phyloP scores from a whole-genome alignment of 2,329 filamentous ascomycete species.

The Apiospora saccharicola region DNA sequence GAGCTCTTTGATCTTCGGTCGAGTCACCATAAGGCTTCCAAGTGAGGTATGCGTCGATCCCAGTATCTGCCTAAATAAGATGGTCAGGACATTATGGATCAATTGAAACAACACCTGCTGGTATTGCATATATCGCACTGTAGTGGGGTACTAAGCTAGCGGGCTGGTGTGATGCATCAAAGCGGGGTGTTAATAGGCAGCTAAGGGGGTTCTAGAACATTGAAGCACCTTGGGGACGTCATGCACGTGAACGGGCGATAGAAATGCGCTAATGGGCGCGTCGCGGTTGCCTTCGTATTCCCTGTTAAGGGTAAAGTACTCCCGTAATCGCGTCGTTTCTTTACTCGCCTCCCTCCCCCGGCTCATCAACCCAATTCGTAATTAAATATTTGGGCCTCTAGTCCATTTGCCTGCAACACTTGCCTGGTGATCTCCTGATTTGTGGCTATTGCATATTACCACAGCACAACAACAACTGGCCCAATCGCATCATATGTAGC shows the following conservation, averaged over 20 bases:
- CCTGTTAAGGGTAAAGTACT: constrained; percentile 1
- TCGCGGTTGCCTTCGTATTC: constrained; percentile 21
- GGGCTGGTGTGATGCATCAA: neutral
- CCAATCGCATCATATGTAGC: neutral
- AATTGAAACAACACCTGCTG: neutral
- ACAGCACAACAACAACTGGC: neutral
- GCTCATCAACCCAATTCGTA: neutral
- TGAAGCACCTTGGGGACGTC: neutral
- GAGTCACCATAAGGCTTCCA: constrained; percentile 3
- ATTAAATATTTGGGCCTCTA: neutral
- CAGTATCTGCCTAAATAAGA: neutral
- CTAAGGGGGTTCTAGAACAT: neutral
- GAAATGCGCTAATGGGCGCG: constrained; percentile 8
- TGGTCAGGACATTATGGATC: neutral
- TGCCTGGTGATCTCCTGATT: neutral
- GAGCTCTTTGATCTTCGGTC: neutral
- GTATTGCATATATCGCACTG: neutral
- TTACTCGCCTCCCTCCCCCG: neutral
- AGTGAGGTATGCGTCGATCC: neutral
- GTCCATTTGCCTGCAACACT: neutral
- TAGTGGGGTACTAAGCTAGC: neutral
- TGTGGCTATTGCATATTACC: neutral
- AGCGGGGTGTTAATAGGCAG: neutral
- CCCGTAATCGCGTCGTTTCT: constrained; percentile 10
- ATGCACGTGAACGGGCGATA: constrained; percentile 21